Evolutionary conservation across 495 filamentous ascomycete species (phyloP), one percentile per base, ranked within the genome.

Genomic region (Penicillium mononematosum): DNA sequence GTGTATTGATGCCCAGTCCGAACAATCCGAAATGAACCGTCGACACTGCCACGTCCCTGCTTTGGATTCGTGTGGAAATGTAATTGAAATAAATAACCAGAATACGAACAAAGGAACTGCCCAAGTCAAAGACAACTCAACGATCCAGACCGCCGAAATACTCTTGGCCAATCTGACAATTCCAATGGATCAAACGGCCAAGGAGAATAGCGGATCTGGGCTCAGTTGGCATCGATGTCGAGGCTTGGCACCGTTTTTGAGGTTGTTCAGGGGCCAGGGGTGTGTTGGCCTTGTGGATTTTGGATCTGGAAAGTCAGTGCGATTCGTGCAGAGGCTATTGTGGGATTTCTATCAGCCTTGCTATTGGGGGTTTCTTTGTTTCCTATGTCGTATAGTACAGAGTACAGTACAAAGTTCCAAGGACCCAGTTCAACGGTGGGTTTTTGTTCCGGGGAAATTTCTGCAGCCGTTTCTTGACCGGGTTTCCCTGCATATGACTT

Each of bases 241-340:
- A 61, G 48, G 50, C 64, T 64, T 61, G 64, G 58, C 64, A 53
- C 58, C 50, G 52, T 48, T 58, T 57, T 45, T 61, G 60, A 60
- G 64, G 58, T 55, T 67, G 59, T 59, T 61, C 58, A 64, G 57
- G 58, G 58, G 50, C 27, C 38, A 50, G 31, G 44, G 36, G 51
- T 45, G 10, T 43, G 43, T 20, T 42, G 48, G 43, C n/a, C 2
- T 27, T 47, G 16, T 47, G 27, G 45, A 31, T 31, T 47, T n/a
- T 25, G 19, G 47, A 24, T 50, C 48, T 50, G 29, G 12, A 12
- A 39, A 50, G 16, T 17, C 6, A 17, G 32, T 50, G 27, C 27
- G 19, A 47, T 48, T 41, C 14, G 36, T 41, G 49, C 24, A 39
- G 36, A 12, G 9, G 1, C 17, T 14, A n/a, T 7, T 9, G 19